Conservation (phyloP, 139 green algal species). For the Pedinophyceae sp. region DNA sequence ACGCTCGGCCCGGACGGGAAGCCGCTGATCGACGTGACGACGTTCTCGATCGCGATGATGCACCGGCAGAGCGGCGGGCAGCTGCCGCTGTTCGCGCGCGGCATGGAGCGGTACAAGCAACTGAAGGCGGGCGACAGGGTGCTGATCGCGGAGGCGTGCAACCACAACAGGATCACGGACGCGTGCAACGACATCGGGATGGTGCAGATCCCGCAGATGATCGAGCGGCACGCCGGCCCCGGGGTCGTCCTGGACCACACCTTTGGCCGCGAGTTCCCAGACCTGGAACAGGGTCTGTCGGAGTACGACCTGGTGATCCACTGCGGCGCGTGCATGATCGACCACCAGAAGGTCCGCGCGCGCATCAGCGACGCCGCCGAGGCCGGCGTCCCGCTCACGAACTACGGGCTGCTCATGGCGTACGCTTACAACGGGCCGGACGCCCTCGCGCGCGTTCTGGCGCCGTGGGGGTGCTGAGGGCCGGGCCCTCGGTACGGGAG, state of each 20-base stretch:
- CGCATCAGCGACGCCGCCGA: slow-evolving; percentile 15
- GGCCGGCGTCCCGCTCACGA: slow-evolving; percentile 30
- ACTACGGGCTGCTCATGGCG: slow-evolving; percentile 41
- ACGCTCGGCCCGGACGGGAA: slow-evolving; percentile 20
- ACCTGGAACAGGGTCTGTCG: slow-evolving; percentile 17
- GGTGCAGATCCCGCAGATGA: slow-evolving; percentile 25
- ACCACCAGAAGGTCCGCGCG: slow-evolving; percentile 33
- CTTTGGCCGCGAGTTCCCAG: slow-evolving; percentile 23
- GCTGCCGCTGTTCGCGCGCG: slow-evolving; percentile 29
- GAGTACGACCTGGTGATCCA: slow-evolving; percentile 25
- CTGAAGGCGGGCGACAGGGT: slow-evolving; percentile 19
- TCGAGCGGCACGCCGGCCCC: slow-evolving; percentile 11
- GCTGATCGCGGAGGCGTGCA: slow-evolving; percentile 45
- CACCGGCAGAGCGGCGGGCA: slow-evolving; percentile 26
- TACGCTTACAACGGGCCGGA: slow-evolving; percentile 10
- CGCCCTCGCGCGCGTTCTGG: slow-evolving; percentile 17
- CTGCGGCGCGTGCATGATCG: slow-evolving; percentile 44
- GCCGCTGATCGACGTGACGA: slow-evolving; percentile 39
- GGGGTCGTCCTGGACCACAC: slow-evolving; percentile 28
- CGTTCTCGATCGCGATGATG: slow-evolving; percentile 42
- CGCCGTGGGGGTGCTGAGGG: too few relatives aligned
- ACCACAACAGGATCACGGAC: slow-evolving; percentile 52
- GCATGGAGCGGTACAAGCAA: slow-evolving; percentile 17
- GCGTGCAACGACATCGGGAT: slow-evolving; percentile 46
- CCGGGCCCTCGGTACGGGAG: too few relatives aligned